phyloP scores from a whole-genome alignment of 805 yeast species.

The Kazachstania bromeliacearum region DNA sequence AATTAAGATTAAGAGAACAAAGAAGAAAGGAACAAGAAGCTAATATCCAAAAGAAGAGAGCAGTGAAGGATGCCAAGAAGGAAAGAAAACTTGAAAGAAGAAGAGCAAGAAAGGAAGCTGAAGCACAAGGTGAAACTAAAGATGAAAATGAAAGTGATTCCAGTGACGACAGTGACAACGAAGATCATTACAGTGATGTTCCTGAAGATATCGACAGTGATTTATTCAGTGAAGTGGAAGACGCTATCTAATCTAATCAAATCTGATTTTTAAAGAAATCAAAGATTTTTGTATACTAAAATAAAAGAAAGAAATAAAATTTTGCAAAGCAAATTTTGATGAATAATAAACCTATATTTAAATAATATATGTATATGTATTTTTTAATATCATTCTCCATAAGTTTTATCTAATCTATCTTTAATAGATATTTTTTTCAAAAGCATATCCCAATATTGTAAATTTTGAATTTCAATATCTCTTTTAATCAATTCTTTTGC shows the following conservation, averaged over 20 bases:
- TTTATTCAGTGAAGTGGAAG: conserved; percentile 36
- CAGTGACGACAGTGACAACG: conserved; percentile 28
- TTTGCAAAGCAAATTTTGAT: background rate
- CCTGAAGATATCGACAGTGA: conserved; percentile 41
- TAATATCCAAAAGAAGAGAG: conserved; percentile 66
- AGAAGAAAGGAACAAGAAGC: conserved; percentile 73
- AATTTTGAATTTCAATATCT: conserved; percentile 4
- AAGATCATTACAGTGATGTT: conserved; percentile 32
- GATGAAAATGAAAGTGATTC: conserved; percentile 16
- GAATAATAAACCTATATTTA: background rate
- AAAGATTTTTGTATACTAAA: background rate
- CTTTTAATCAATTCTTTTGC: conserved; percentile 3
- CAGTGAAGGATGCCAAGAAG: conserved; percentile 62
- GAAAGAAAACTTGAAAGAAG: conserved; percentile 54
- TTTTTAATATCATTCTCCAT: conserved; percentile 2
- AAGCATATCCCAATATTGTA: conserved; percentile 14
- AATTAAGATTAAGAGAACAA: conserved; percentile 52
- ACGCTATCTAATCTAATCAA: conserved; percentile 4
- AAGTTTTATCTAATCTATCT: conserved; percentile 7
- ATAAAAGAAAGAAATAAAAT: background rate
- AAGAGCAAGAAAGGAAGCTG: conserved; percentile 29
- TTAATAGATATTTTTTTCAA: conserved; percentile 7
- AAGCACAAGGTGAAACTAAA: conserved; percentile 20
- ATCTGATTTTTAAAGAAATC: background rate
- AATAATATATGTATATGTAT: background rate